Base-by-base conservation (phyloP, 2,329 filamentous ascomycete species). In the Fusarium sororula region DNA sequence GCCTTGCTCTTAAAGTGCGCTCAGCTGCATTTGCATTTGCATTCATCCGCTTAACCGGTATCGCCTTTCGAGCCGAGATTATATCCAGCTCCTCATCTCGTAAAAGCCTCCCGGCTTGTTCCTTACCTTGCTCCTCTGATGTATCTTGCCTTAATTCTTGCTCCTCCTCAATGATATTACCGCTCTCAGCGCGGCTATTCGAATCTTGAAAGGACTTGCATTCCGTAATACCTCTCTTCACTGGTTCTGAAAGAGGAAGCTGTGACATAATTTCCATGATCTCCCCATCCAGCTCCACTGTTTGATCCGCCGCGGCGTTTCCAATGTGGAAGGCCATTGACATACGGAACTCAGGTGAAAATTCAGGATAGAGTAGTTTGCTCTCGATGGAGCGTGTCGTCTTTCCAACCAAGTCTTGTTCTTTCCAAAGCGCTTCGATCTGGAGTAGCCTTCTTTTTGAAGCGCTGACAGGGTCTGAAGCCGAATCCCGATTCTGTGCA, bases 381-480 rank as follows among this genome's bases (percentile, higher is more conserved):
- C 79, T 82, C 66, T 83, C 81, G 14, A 83, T 81, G 6, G 80
- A 80, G 13, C 55, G 59, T 9, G 76, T 79, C 7, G 77, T 77
- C 42, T 77, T 81, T 45, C 74, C 62, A 35, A 82, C 78, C 30
- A 70, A 63, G 7, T 73, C 76, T 50, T 77, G 77, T 59, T 83
- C 82, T 48, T 80, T 83, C 74, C 69, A 77, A 20, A 83, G 38
- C 53, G 80, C 80, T 69, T 83, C 82, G 13, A 83, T 55, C 61
- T 81, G 82, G 12, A 83, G 68, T 4, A 81, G 26, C 37, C 78
- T 73, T 66, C 79, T 81, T 59, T 72, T 75, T 30, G 68, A 69
- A 3, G 61, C 59, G n/a, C 26, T 58, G 8, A 68, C 24, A 14
- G 57, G 51, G 17, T 48, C 39, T n/a, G 39, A 42, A 24, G 39